phyloP scores from a whole-genome alignment of 2,329 filamentous ascomycete species.

The Trichophyton verrucosum region DNA sequence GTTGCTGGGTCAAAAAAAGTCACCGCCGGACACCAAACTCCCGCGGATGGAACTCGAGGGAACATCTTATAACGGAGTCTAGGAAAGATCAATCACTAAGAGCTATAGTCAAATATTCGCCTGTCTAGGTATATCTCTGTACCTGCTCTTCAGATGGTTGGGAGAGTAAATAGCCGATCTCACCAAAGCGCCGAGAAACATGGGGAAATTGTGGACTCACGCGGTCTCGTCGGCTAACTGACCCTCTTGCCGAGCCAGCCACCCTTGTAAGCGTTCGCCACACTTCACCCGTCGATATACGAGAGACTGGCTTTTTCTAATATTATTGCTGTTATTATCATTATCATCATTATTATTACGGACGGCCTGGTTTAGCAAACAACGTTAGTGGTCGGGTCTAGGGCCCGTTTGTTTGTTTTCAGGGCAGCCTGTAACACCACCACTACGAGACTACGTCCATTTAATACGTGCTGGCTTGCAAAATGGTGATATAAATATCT shows the following conservation, averaged over 20 bases:
- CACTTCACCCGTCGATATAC: too few relatives aligned
- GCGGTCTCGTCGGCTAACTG: too few relatives aligned
- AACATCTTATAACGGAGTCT: not conserved
- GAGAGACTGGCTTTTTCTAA: too few relatives aligned
- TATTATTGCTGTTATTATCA: too few relatives aligned
- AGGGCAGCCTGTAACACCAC: not conserved
- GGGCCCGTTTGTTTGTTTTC: not conserved
- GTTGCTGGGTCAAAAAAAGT: constrained; percentile 42
- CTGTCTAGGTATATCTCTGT: not conserved
- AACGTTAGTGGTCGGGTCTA: not conserved
- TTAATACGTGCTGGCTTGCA: too few relatives aligned
- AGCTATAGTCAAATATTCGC: not conserved
- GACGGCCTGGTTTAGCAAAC: not conserved
- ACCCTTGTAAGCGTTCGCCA: too few relatives aligned
- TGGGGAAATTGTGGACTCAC: not conserved
- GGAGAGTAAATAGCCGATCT: not conserved
- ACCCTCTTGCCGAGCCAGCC: too few relatives aligned
- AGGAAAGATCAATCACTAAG: not conserved
- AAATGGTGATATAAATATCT: too few relatives aligned
- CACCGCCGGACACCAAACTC: constrained; percentile 43
- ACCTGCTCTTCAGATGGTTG: too few relatives aligned
- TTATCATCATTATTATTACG: too few relatives aligned
- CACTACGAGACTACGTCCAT: not conserved
- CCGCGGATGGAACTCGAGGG: constrained; percentile 21
- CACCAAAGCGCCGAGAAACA: not conserved